phyloP scores from a whole-genome alignment of 139 green algal species.

The Chlorella ohadii region DNA sequence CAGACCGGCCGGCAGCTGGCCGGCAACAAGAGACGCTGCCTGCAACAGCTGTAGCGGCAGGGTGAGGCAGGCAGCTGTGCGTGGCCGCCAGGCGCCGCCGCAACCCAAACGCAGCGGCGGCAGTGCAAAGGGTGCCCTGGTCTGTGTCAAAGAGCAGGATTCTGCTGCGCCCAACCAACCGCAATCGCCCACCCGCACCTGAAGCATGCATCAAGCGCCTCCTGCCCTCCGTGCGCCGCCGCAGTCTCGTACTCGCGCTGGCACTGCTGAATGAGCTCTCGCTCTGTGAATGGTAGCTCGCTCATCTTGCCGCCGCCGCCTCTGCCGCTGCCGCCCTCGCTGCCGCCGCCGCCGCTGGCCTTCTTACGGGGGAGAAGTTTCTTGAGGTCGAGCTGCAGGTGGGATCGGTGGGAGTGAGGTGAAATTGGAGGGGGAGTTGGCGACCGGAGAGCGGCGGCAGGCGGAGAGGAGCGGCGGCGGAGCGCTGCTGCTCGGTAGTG shows the following conservation, averaged over 20 bases:
- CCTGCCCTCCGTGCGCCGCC: conserved; percentile 35
- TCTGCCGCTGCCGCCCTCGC: too few species aligned
- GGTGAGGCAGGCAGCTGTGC: too few species aligned
- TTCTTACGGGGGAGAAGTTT: not conserved
- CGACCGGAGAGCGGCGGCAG: not conserved
- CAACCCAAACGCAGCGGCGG: too few species aligned
- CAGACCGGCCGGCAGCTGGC: too few species aligned
- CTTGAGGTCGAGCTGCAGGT: not conserved
- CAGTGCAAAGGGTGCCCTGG: too few species aligned
- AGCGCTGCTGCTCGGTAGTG: not conserved
- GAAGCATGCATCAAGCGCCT: conserved; percentile 36
- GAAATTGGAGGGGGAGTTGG: not conserved
- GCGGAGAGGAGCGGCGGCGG: not conserved
- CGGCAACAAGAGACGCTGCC: not conserved
- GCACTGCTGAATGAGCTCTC: conserved; percentile 16
- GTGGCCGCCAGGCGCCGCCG: too few species aligned
- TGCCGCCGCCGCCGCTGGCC: not conserved
- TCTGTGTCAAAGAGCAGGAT: too few species aligned
- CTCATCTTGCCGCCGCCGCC: not conserved
- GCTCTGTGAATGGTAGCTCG: conserved; percentile 34
- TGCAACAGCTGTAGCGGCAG: not conserved
- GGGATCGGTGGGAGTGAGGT: too few species aligned
- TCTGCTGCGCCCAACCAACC: too few species aligned
- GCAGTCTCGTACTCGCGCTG: conserved; percentile 42
- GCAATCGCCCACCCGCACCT: not conserved